Conservation (phyloP, 169 alveolate genomes). For the Plasmodium malariae region DNA sequence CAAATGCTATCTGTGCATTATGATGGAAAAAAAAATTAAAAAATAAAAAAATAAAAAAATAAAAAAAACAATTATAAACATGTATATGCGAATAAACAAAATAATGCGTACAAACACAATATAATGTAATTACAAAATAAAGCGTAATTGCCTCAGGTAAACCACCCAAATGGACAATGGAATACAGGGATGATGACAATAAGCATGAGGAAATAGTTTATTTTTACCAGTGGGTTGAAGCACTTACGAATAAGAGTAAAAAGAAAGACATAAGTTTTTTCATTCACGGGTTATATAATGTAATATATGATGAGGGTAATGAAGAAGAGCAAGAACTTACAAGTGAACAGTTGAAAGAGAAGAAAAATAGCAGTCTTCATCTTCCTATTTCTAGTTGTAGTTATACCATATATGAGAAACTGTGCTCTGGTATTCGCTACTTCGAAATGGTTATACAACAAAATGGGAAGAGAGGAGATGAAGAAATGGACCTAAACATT, state of each 20-base stretch:
- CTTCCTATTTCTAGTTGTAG: not conserved
- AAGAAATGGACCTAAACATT: not conserved
- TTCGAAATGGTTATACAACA: constrained; percentile 32
- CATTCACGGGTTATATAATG: constrained; percentile 10
- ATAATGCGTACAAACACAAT: not conserved
- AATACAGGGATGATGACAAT: not conserved
- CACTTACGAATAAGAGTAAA: not conserved
- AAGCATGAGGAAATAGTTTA: not conserved
- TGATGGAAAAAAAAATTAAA: too few relatives aligned
- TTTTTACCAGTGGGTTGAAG: constrained; percentile 9
- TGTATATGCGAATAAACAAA: not conserved
- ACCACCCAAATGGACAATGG: too few relatives aligned
- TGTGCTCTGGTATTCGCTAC: constrained; percentile 39
- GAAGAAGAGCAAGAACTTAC: not conserved
- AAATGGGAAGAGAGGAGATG: not conserved
- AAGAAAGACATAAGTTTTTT: not conserved
- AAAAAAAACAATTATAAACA: not conserved
- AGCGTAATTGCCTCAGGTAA: too few relatives aligned
- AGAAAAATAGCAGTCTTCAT: not conserved
- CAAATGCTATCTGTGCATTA: too few relatives aligned
- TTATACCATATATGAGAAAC: constrained; percentile 16
- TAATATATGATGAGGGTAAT: not conserved
- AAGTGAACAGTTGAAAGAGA: not conserved
- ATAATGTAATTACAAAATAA: too few relatives aligned
- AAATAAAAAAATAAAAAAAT: not conserved